These are phyloP conservation scores for Gossypium davidsonii DNA, from an alignment of 441 rosid genomes.

Conservation along the genomic window DNA sequence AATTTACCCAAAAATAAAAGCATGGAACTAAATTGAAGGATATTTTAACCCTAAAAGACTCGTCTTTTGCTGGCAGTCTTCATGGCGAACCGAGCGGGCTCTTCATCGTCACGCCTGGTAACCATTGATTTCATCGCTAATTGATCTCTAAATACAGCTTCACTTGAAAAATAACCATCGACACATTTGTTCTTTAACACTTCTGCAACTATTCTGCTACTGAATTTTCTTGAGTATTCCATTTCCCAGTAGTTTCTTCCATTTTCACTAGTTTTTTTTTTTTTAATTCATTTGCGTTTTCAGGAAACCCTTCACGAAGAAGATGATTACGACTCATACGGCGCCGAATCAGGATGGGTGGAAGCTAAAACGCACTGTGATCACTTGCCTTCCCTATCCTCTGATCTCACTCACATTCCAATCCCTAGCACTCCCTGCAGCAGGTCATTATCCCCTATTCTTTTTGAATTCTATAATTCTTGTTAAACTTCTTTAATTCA, in stretches of 20 bases:
- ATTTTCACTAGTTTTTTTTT: background rate
- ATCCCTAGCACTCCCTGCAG: constrained; percentile 62
- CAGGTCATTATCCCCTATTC: constrained; percentile 34
- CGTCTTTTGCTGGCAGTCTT: too few species aligned
- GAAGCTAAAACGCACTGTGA: constrained; percentile 75
- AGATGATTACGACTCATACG: constrained; percentile 35
- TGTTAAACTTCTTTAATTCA: too few species aligned
- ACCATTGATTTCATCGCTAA: too few species aligned
- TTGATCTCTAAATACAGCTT: background rate
- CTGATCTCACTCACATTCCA: constrained; percentile 64
- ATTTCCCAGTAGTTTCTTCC: background rate
- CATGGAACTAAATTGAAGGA: too few species aligned
- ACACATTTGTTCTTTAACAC: background rate
- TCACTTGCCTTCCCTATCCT: constrained; percentile 56
- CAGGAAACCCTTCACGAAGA: constrained; percentile 28
- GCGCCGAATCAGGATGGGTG: constrained; percentile 85
- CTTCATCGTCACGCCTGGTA: too few species aligned
- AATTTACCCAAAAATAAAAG: background rate
- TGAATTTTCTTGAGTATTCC: too few species aligned
- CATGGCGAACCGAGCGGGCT: too few species aligned
- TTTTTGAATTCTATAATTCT: too few species aligned
- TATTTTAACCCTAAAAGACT: too few species aligned
- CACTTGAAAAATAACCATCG: background rate
- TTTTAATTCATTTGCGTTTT: background rate
- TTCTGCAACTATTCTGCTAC: background rate